Percentiles rank a stretch among this genome's conserved stretches.
Conservation (phyloP, 208 protist species). For the Trypanosoma platydactyli region DNA sequence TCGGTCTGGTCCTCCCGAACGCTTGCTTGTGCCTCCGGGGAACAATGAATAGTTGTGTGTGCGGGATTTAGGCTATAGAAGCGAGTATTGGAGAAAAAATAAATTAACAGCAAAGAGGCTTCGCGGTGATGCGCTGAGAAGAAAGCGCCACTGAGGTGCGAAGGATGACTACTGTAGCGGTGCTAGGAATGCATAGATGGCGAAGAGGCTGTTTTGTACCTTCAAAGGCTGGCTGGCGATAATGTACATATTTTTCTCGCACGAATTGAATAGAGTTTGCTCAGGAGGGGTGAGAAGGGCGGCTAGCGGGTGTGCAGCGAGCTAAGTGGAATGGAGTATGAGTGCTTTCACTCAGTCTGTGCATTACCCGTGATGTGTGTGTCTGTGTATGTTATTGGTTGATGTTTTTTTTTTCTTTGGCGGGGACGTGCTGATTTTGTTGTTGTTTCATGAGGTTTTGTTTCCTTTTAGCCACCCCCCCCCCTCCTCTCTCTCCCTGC, state of each 20-base stretch:
- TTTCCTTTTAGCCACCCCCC: constrained; percentile 9
- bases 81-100: not conserved
- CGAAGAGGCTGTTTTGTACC: too few species aligned
- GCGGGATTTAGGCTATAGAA: not conserved
- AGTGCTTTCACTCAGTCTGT: not conserved
- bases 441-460: constrained; percentile 18
- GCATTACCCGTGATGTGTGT: not conserved
- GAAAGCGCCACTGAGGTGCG: too few species aligned
- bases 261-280: not conserved
- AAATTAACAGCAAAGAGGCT: not conserved
- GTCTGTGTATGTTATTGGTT: constrained; percentile 16
- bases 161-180: too few species aligned
- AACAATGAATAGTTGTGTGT: not conserved
- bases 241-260: not conserved
- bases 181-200: too few species aligned
- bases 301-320: not conserved
- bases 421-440: too few species aligned
- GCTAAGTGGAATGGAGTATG: not conserved
- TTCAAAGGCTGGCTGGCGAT: not conserved
- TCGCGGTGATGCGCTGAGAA: too few species aligned
- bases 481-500: too few species aligned
- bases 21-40: constrained; percentile 28
- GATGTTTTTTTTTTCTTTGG: constrained; percentile 11
- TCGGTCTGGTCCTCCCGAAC: constrained; percentile 79
- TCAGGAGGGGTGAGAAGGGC: too few species aligned